Evolutionary conservation across 2,329 filamentous ascomycete species (phyloP), one percentile per base, ranked within the genome.

Genomic region (Coleophoma crateriformis): DNA sequence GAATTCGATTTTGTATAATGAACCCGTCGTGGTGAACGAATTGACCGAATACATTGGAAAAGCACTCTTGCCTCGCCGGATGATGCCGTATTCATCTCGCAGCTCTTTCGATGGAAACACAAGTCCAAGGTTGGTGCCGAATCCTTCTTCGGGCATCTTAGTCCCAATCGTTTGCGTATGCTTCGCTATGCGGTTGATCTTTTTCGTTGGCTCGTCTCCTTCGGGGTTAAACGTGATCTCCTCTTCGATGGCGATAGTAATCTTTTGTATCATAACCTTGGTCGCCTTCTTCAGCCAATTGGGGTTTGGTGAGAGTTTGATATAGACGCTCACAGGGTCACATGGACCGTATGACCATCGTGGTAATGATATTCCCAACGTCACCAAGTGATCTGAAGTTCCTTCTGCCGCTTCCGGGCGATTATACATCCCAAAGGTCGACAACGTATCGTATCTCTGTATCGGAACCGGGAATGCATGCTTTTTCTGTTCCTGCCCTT

Each of bases 351-450:
- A 99, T 55, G 91, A 96, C 90, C 92, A 96, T 54, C 90, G 83
- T 20, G 94, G 92, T 57, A 99, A 75, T 53, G 90, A 95, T 58
- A 96, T 95, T 42, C 88, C 90, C 48, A 97, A 74, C 8, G 90
- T 95, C 53, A 97, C 89, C 48, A 97, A 74, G 67, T 95, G 94
- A 71, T 97, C 94, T 46, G 87, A 83, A 33, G 90, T 88, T 52
- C 85, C 82, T 61, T 95, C 87, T 49, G 90, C 89, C 51, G 87
- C 87, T 68, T 96, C 92, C 14, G 91, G 92, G 48, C 90, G 86
- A 71, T 97, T 97, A 75, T 97, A 99, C 94, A 97, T 97, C 69
- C 94, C 94, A 71, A 99, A 99, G 1, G 94, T 97, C 39, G 91
- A 96, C 45, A 99, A 76, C 1, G 92, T 99, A 68, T 99, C 94